A percentile compares a stretch with the other conserved stretches of the same genome.
These are phyloP conservation scores for Globisporangium acanthophoron DNA, from an alignment of 352 stramenopile species.

Conservation along the genomic window DNA sequence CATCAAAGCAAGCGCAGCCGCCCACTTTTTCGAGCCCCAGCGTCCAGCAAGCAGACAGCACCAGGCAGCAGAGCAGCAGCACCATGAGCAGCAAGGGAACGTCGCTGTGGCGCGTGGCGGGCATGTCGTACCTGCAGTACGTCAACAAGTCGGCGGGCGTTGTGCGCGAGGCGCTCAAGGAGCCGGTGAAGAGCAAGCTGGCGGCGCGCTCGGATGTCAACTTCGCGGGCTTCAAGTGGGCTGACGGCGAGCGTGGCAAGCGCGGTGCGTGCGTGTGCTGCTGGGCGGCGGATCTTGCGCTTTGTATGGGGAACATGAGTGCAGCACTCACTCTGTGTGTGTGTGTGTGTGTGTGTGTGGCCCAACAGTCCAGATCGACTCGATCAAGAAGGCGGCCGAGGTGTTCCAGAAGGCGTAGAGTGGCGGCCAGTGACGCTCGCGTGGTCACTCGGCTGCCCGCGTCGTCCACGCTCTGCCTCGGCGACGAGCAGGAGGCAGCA, in stretches of 20 bases:
- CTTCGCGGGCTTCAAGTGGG: constrained; percentile 85
- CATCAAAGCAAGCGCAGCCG: no score
- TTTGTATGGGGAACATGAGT: no score
- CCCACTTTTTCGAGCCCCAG: no score
- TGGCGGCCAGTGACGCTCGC: not conserved
- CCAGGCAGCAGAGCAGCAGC: not conserved
- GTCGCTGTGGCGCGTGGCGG: constrained; percentile 82
- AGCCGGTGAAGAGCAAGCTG: constrained; percentile 85
- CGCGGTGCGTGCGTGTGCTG: constrained; percentile 33
- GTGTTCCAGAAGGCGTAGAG: constrained; percentile 54
- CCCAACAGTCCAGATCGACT: constrained; percentile 57
- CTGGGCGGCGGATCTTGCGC: not conserved
- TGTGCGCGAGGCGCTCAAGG: constrained; percentile 73
- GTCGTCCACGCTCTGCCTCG: no score
- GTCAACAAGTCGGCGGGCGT: constrained; percentile 79
- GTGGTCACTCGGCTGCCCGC: not conserved
- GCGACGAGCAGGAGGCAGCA: not conserved
- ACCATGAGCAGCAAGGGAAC: constrained; percentile 77
- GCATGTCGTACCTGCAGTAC: constrained; percentile 87
- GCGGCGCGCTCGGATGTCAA: constrained; percentile 64
- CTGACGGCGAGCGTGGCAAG: constrained; percentile 71
- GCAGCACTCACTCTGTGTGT: no score
- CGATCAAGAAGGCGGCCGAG: constrained; percentile 79
- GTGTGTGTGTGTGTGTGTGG: not conserved
- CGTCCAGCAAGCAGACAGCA: constrained; percentile 4